phyloP scores from a whole-genome alignment of 495 filamentous ascomycete genomes.

The Penicillium canariense region DNA sequence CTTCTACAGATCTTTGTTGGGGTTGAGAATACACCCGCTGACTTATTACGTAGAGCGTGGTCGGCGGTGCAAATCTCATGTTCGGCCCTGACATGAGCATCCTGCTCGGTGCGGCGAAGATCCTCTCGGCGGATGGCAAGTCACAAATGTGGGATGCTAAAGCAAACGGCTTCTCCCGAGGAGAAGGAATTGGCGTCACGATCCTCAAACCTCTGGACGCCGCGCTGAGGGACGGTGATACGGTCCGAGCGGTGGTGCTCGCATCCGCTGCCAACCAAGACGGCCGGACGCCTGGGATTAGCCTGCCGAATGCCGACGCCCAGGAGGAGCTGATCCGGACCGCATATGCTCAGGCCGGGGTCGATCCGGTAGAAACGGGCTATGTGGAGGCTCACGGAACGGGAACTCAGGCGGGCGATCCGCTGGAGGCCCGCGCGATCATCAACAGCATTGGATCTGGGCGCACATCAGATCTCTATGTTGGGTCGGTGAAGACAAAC shows the following conservation, averaged over 20 bases:
- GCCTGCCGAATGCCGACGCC: neutral
- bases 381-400: neutral
- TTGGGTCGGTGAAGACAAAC: neutral
- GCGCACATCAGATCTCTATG: too few relatives aligned
- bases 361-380: neutral
- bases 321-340: neutral
- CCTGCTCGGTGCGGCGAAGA: too few relatives aligned
- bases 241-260: neutral
- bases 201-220: neutral
- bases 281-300: neutral
- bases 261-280: neutral
- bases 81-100: too few relatives aligned
- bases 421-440: too few relatives aligned
- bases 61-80: too few relatives aligned
- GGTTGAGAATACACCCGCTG: too few relatives aligned
- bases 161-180: neutral
- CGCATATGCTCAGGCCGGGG: neutral
- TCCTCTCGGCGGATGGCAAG: too few relatives aligned
- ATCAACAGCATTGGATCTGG: too few relatives aligned
- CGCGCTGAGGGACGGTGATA: neutral
- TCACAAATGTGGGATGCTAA: too few relatives aligned
- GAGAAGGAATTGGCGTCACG: neutral
- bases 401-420: too few relatives aligned
- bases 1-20: too few relatives aligned
- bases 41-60: too few relatives aligned